These are phyloP conservation scores for Avicennia marina DNA, from an alignment of 257 asterid genomes.

Conservation along the genomic window DNA sequence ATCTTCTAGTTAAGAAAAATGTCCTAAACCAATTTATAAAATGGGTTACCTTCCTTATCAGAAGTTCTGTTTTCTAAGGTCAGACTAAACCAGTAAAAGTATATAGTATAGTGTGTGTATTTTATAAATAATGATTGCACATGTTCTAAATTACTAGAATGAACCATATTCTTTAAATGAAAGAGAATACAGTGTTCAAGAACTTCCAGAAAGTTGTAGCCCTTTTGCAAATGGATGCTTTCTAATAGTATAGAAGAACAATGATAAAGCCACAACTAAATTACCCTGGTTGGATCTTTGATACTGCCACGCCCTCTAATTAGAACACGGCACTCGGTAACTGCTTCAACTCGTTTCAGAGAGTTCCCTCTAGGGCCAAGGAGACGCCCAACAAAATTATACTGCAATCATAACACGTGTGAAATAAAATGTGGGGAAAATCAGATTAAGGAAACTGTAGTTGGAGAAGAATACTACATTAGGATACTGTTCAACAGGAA, in stretches of 20 bases:
- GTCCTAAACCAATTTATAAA: no score
- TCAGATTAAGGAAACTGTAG: neutral
- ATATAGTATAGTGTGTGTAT: neutral
- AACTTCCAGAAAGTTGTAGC: neutral
- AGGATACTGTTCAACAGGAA: slow-evolving; percentile 92
- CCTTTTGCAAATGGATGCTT: slow-evolving; percentile 19
- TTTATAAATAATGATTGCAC: neutral
- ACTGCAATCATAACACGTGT: slow-evolving; percentile 40
- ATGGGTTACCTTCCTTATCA: no score
- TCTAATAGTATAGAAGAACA: neutral
- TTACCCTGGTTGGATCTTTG: slow-evolving; percentile 90
- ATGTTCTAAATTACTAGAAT: neutral
- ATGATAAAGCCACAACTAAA: neutral
- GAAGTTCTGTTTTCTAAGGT: no score
- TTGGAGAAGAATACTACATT: slow-evolving; percentile 40
- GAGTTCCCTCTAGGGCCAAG: slow-evolving; percentile 99
- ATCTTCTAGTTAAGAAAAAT: no score
- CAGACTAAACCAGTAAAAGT: no score
- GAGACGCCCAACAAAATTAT: slow-evolving; percentile 95
- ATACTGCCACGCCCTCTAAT: slow-evolving; percentile 98
- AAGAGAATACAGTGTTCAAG: neutral
- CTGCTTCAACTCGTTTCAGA: slow-evolving; percentile 92
- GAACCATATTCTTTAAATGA: neutral
- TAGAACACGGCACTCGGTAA: slow-evolving; percentile 93
- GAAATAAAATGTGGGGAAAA: neutral